Evolutionary conservation across 2,329 filamentous ascomycete genomes (phyloP), one percentile per base, ranked within the genome.

Genomic region (Alternaria viburni): DNA sequence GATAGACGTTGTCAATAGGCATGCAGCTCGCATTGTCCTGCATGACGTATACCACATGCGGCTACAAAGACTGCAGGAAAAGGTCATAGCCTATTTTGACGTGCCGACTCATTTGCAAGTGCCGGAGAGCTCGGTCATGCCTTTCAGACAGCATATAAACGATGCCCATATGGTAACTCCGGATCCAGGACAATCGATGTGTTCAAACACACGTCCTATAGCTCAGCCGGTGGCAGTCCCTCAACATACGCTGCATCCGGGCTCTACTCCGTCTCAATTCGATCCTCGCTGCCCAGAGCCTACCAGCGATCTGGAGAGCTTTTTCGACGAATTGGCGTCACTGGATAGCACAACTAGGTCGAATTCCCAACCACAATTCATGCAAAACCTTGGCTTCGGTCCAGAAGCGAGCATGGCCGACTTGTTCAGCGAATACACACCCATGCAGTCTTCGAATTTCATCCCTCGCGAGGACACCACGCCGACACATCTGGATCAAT

Each of bases 341-440:
- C 77, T 88, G 30, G 87, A 88, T 69, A 85, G 83, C 3, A 82
- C 82, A 21, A 83, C 87, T 57, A 79, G 81, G 36, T 78, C 86
- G 47, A 85, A 87, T 25, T 82, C 84, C 12, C 87, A 89, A 66
- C 83, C 86, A 2, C 86, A 89, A 65, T 90, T 90, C 69, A 89
- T 90, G 88, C 84, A 87, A 47, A 90, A 90, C 68, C 80, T 91
- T 19, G 89, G 89, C 0, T 89, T 90, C 73, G 87, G 85, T 2
- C 88, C 88, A 0, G 88, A 88, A 25, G 85, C 86, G 32, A 87
- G 88, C 61, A 80, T 90, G 54, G 82, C 84, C 0, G 87, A 88
- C 66, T 82, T 87, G 30, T 83, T 83, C 59, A 80, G 81, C 62
- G 79, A 81, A 26, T 80, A 79, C 19, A 79, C 82, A 66, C 78